These are phyloP conservation scores for Chalciporus piperatus DNA, from an alignment of 768 basidiomycete genomes.

Conservation along the genomic window DNA sequence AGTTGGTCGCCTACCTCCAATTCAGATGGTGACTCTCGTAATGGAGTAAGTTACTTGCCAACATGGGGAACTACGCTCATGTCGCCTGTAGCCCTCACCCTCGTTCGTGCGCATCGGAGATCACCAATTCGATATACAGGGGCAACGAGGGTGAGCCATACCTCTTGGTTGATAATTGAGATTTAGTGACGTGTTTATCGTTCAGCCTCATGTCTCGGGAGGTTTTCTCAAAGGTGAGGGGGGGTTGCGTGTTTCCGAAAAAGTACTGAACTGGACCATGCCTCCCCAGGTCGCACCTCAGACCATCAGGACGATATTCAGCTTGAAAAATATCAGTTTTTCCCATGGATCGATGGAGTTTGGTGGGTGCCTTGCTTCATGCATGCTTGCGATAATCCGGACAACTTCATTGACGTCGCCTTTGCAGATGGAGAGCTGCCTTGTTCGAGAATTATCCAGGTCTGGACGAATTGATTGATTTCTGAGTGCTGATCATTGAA, in stretches of 20 bases:
- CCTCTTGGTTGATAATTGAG: background rate
- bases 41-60: slow-evolving; percentile 33
- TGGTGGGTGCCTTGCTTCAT: slow-evolving; percentile 6
- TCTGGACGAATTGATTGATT: background rate
- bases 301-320: slow-evolving; percentile 45
- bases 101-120: slow-evolving; percentile 3
- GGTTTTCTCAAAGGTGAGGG: slow-evolving; percentile 19
- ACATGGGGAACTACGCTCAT: background rate
- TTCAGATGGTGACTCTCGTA: slow-evolving; percentile 21
- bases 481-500: background rate
- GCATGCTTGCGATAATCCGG: background rate
- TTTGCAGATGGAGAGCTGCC: slow-evolving; percentile 14
- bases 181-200: slow-evolving; percentile 2
- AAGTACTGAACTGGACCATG: slow-evolving; percentile 13
- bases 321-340: slow-evolving; percentile 36
- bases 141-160: slow-evolving; percentile 20
- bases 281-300: slow-evolving; percentile 42
- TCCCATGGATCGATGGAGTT: slow-evolving; percentile 1
- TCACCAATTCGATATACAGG: slow-evolving; percentile 7
- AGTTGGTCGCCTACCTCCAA: slow-evolving; percentile 29
- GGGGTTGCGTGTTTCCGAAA: background rate
- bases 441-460: slow-evolving; percentile 19
- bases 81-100: slow-evolving; percentile 4
- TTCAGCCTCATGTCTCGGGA: slow-evolving; percentile 34
- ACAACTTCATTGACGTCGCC: background rate